These are phyloP conservation scores for Penicillium coprophilum DNA, from an alignment of 495 filamentous ascomycete genomes.

Conservation along the genomic window DNA sequence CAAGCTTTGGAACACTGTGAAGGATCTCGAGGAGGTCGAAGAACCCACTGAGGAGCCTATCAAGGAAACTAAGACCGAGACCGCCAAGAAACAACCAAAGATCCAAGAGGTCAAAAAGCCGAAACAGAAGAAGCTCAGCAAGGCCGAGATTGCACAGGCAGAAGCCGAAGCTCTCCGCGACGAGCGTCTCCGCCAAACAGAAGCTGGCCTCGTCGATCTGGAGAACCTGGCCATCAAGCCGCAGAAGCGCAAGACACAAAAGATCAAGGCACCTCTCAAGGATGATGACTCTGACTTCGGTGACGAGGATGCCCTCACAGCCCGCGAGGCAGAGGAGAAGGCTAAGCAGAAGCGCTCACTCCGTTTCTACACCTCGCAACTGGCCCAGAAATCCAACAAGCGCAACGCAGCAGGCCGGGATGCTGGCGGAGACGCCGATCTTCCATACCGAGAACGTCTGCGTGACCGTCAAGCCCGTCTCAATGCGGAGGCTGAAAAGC, in stretches of 20 bases:
- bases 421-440: slow-evolving; percentile 86
- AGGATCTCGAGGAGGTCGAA: slow-evolving; percentile 42
- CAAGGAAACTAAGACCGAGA: slow-evolving; percentile 11
- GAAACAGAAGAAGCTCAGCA: slow-evolving; percentile 48
- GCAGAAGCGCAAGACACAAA: slow-evolving; percentile 37
- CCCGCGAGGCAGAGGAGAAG: slow-evolving; percentile 75
- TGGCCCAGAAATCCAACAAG: slow-evolving; percentile 87
- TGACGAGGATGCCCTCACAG: slow-evolving; percentile 60
- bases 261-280: slow-evolving; percentile 33
- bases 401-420: slow-evolving; percentile 77
- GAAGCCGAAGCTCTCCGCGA: slow-evolving; percentile 55
- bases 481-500: slow-evolving; percentile 80
- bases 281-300: slow-evolving; percentile 64
- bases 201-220: slow-evolving; percentile 71
- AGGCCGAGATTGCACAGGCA: slow-evolving; percentile 51
- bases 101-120: slow-evolving; percentile 28
- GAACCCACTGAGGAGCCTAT: slow-evolving; percentile 16
- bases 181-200: slow-evolving; percentile 54
- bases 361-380: slow-evolving; percentile 95
- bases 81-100: slow-evolving; percentile 25
- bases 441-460: slow-evolving; percentile 85
- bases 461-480: slow-evolving; percentile 80
- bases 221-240: slow-evolving; percentile 41
- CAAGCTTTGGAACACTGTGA: slow-evolving; percentile 75
- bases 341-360: slow-evolving; percentile 80